A percentile compares a stretch with the other conserved stretches of the same genome.
phyloP scores from a whole-genome alignment of 2,329 filamentous ascomycete species.

The Arthroderma sp. region DNA sequence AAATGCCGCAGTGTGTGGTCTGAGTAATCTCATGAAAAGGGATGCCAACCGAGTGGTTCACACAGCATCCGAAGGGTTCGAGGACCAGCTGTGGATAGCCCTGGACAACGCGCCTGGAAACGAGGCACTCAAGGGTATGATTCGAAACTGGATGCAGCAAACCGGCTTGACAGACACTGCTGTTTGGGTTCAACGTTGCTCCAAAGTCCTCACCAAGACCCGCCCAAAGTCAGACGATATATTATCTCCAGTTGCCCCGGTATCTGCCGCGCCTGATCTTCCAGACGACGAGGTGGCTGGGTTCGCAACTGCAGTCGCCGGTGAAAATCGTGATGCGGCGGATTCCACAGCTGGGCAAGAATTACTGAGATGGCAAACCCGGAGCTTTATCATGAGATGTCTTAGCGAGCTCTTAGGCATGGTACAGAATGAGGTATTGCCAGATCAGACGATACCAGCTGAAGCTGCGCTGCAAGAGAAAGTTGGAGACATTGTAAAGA shows the following conservation, averaged over 20 bases:
- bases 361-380: constrained; percentile 85
- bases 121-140: constrained; percentile 69
- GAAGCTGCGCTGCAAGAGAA: constrained; percentile 67
- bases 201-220: constrained; percentile 79
- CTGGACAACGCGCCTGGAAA: constrained; percentile 67
- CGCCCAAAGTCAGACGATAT: constrained; percentile 49
- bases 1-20: constrained; percentile 69
- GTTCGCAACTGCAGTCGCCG: constrained; percentile 64
- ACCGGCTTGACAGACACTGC: constrained; percentile 68
- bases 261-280: constrained; percentile 50
- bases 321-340: constrained; percentile 44
- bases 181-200: constrained; percentile 79
- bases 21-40: constrained; percentile 91
- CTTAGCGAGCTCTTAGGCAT: constrained; percentile 70
- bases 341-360: constrained; percentile 56
- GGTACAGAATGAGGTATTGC: constrained; percentile 63
- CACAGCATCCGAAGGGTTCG: constrained; percentile 63
- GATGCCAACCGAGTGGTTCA: constrained; percentile 71
- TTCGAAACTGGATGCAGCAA: constrained; percentile 87
- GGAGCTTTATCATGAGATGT: constrained; percentile 83
- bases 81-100: constrained; percentile 83
- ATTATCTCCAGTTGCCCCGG: constrained; percentile 21
- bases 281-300: constrained; percentile 95
- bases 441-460: constrained; percentile 64
- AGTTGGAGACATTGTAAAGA: constrained; percentile 84